Evolutionary conservation across 345 rosid genomes (phyloP).

Genomic region (Eucalyptus erythrocorys): DNA sequence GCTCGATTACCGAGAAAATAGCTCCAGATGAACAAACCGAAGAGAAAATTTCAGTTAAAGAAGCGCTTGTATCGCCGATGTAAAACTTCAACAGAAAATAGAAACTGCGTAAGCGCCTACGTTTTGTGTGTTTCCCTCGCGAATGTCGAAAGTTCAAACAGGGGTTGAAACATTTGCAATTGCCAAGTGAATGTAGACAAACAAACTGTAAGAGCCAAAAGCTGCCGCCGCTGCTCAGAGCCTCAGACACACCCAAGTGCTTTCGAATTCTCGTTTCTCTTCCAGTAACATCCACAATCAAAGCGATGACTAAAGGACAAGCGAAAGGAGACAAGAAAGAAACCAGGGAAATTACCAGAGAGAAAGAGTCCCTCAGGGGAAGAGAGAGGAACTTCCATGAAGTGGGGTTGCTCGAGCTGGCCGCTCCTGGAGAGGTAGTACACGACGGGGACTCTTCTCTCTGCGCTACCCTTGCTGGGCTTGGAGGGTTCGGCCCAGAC

Average conservation of each 20-base stretch:
- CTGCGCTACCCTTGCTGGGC: slow-evolving; percentile 9
- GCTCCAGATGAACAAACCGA: background rate
- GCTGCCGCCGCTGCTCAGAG: background rate
- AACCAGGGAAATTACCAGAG: slow-evolving; percentile 26
- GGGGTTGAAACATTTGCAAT: background rate
- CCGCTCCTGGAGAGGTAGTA: slow-evolving; percentile 84
- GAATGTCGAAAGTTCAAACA: background rate
- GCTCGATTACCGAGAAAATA: background rate
- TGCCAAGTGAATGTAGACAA: background rate
- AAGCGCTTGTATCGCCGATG: background rate
- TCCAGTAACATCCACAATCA: background rate
- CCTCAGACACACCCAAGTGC: background rate
- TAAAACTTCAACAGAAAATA: background rate
- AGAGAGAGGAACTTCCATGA: slow-evolving; percentile 82
- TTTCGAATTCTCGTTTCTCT: background rate
- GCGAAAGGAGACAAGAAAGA: background rate
- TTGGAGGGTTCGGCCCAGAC: slow-evolving; percentile 44
- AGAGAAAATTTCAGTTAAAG: background rate
- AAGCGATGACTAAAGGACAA: background rate
- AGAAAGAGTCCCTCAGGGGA: slow-evolving; percentile 72
- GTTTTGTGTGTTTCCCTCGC: background rate
- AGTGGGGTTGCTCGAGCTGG: slow-evolving; percentile 96
- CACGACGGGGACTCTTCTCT: slow-evolving; percentile 61
- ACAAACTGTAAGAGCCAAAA: background rate
- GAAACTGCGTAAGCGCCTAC: background rate